Percentiles rank a stretch among this genome's conserved stretches.
Evolutionary conservation across 208 protist species (phyloP).

Genomic region (Herpetomonas tarakana): DNA sequence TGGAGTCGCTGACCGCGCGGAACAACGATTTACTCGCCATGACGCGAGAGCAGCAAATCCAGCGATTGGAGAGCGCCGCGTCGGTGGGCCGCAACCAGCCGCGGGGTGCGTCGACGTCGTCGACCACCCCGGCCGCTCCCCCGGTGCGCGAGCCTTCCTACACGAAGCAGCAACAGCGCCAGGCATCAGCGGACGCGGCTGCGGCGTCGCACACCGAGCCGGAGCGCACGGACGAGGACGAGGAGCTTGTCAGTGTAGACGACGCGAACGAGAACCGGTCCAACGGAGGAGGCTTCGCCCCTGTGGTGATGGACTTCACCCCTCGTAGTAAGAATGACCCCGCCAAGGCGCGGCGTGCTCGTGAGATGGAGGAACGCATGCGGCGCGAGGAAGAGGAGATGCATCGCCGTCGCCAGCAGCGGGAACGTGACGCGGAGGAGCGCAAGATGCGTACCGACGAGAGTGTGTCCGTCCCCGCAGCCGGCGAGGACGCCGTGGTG

Average conservation of each 20-base stretch:
- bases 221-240: not conserved
- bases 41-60: slow-evolving; percentile 67
- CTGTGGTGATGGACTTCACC: slow-evolving; percentile 42
- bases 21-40: slow-evolving; percentile 82
- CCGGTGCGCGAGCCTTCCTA: too few relatives aligned
- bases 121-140: too few relatives aligned
- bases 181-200: too few relatives aligned
- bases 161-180: too few relatives aligned
- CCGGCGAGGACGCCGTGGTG: slow-evolving; percentile 6
- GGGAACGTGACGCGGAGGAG: slow-evolving; percentile 21
- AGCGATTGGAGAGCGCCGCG: slow-evolving; percentile 2
- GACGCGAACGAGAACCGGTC: not conserved
- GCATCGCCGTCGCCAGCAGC: slow-evolving; percentile 25
- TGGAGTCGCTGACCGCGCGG: slow-evolving; percentile 78
- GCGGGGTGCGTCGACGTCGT: slow-evolving; percentile 1
- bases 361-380: slow-evolving; percentile 42
- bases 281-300: not conserved
- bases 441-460: slow-evolving; percentile 1
- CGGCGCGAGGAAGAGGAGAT: slow-evolving; percentile 36
- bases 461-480: not conserved
- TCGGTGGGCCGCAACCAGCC: slow-evolving; percentile 5
- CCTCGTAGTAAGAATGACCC: slow-evolving; percentile 23
- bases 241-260: slow-evolving; percentile 4
- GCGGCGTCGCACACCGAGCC: not conserved
- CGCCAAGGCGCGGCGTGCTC: slow-evolving; percentile 27